Evolutionary conservation across 2,329 filamentous ascomycete species (phyloP), one percentile per base, ranked within the genome.

Genomic region (Lanzia echinophila): DNA sequence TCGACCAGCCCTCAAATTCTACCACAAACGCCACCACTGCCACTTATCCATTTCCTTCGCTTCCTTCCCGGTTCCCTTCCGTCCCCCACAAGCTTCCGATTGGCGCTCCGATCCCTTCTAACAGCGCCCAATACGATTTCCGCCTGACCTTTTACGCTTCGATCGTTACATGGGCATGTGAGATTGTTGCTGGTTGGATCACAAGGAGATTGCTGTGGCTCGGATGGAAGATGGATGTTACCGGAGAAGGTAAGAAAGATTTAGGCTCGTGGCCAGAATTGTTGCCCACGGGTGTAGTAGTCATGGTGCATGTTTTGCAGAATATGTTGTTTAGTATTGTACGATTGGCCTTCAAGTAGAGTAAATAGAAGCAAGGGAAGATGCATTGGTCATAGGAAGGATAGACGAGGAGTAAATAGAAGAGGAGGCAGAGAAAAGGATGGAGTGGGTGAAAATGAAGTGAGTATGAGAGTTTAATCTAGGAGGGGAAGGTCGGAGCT

Each of bases 251-350:
- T 24, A 82, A 79, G 69, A 71, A 79, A 57, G 83, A 87, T 68
- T 71, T 87, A 60, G 78, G 77, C 6, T 78, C 81, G 53, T 86
- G 83, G 80, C 83, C 83, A 2, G 83, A 86, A 71, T 68, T 87
- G 63, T 68, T 87, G 62, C 83, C 83, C 17, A 84, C 83, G 3
- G 80, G 79, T 52, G 79, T 84, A 19, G 81, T 79, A 20, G 83
- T 86, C 20, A 82, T 81, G 72, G 71, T 86, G 66, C 83, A 87
- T 62, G 83, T 86, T 48, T 65, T 86, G 68, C 83, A 87, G 70
- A 87, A 86, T 67, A 87, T 87, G 83, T 69, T 87, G 53, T 86
- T 87, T 70, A 83, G 81, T 44, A 86, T 87, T 62, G 79, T 86
- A 34, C 76, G 83, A 58, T 69, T 87, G 63, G 77, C 80, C 59